phyloP scores from a whole-genome alignment of 768 basidiomycete genomes.

The Postia placenta region DNA sequence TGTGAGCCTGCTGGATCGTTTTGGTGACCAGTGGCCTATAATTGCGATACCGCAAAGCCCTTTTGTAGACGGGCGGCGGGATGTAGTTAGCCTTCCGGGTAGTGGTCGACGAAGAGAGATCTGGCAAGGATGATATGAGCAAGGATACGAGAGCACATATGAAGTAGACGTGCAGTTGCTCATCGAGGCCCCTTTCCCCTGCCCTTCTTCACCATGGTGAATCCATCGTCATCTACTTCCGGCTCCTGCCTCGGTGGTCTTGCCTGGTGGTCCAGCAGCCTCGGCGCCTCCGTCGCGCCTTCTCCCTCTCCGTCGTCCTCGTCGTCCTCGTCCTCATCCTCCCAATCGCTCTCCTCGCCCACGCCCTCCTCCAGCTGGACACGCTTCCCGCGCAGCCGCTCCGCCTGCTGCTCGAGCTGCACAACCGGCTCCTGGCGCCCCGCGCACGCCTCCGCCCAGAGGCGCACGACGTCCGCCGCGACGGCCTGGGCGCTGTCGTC shows the following conservation, averaged over 20 bases:
- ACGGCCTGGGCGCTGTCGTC: conserved; percentile 78
- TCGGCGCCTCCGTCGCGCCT: conserved; percentile 49
- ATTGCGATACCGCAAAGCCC: too few species aligned
- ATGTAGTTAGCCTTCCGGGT: too few species aligned
- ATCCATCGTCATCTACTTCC: conserved; percentile 88
- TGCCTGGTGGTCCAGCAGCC: conserved; percentile 37
- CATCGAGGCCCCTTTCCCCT: conserved; percentile 33
- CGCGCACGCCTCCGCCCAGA: conserved; percentile 53
- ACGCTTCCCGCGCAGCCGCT: conserved; percentile 50
- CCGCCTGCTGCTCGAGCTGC: conserved; percentile 61
- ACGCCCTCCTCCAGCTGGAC: conserved; percentile 39
- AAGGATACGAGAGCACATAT: not conserved
- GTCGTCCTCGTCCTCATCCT: conserved; percentile 31
- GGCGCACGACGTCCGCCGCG: conserved; percentile 59
- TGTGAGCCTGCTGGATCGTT: too few species aligned
- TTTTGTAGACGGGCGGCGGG: too few species aligned
- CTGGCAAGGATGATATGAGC: too few species aligned
- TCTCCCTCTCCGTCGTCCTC: conserved; percentile 32
- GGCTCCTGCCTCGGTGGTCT: conserved; percentile 45
- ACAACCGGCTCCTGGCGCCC: conserved; percentile 45
- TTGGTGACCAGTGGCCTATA: too few species aligned
- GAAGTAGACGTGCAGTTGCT: not conserved
- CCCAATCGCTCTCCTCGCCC: conserved; percentile 37
- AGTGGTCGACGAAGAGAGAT: too few species aligned
- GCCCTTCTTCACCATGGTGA: conserved; percentile 67